phyloP scores from a whole-genome alignment of 352 stramenopile genomes.

The Pythium angustatum region DNA sequence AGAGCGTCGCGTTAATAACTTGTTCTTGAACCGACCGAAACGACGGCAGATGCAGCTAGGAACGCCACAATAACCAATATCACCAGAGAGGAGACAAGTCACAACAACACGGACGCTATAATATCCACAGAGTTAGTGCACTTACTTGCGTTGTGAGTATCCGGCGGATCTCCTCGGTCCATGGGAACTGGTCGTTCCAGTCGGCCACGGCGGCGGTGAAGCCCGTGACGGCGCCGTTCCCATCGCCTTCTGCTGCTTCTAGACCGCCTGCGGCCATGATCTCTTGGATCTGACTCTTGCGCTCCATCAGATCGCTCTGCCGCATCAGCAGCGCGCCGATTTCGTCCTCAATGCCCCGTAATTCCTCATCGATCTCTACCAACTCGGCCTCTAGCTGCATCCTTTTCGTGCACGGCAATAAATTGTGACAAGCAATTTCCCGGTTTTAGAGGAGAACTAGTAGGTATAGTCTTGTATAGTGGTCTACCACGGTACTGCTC shows the following conservation, averaged over 20 bases:
- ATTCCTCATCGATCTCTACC: constrained; percentile 51
- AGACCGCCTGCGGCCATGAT: constrained; percentile 27
- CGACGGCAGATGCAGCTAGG: constrained; percentile 69
- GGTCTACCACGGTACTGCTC: constrained; percentile 4
- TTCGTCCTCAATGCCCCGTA: constrained; percentile 59
- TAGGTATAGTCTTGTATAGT: constrained; percentile 8
- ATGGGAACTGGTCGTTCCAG: constrained; percentile 47
- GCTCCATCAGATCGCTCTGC: constrained; percentile 55
- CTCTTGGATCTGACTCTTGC: constrained; percentile 44
- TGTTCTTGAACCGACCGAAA: constrained; percentile 91
- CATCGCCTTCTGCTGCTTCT: not conserved
- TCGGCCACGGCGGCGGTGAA: constrained; percentile 10
- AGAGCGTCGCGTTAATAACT: constrained; percentile 92
- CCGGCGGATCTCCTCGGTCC: constrained; percentile 32
- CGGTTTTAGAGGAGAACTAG: constrained; percentile 5
- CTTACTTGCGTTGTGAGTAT: constrained; percentile 16
- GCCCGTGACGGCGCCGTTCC: not conserved
- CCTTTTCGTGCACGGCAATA: constrained; percentile 7
- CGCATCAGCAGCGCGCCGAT: constrained; percentile 45
- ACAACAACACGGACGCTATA: too few species aligned
- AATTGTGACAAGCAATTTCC: constrained; percentile 19
- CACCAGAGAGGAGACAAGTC: too few species aligned
- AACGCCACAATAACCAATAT: not conserved
- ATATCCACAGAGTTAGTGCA: not conserved
- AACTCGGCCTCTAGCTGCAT: constrained; percentile 37